Evolutionary conservation across 1,284 basidiomycete species (phyloP).

Genomic region (Hemileia vastatrix): DNA sequence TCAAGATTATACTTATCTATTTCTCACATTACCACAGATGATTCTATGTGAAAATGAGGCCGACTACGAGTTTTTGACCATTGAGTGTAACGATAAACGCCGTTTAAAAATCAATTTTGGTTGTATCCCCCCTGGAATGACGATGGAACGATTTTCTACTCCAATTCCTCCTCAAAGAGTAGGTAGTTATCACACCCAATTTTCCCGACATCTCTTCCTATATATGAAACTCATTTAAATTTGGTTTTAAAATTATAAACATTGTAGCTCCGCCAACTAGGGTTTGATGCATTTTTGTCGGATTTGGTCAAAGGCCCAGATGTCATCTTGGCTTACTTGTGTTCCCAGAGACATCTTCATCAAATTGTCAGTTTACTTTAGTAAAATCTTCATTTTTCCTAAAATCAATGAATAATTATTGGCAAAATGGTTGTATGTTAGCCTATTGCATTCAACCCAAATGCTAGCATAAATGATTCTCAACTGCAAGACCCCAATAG

Average conservation of each 20-base stretch:
- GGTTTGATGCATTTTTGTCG: constrained; percentile 17
- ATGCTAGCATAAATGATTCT: constrained; percentile 5
- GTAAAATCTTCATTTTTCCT: too few species aligned
- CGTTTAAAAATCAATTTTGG: constrained; percentile 16
- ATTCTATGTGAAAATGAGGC: constrained; percentile 18
- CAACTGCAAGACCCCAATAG: constrained; percentile 1
- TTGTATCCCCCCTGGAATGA: constrained; percentile 15
- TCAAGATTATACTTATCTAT: too few species aligned
- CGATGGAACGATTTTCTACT: constrained; percentile 2
- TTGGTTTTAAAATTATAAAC: too few species aligned
- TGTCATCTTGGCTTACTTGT: constrained; percentile 14
- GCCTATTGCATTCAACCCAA: constrained; percentile 7
- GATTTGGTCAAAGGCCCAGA: constrained; percentile 21
- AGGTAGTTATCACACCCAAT: not conserved
- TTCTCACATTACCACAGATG: too few species aligned
- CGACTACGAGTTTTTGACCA: constrained; percentile 19
- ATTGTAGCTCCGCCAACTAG: constrained; percentile 6
- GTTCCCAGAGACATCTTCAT: constrained; percentile 7
- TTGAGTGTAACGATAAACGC: constrained; percentile 10
- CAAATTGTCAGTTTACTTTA: constrained; percentile 2
- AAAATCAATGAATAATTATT: too few species aligned
- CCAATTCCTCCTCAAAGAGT: constrained; percentile 8
- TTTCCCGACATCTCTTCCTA: not conserved
- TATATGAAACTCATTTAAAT: not conserved
- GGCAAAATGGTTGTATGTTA: not conserved